Evolutionary conservation across 2,329 filamentous ascomycete genomes (phyloP).

Genomic region (Verticillium longisporum): DNA sequence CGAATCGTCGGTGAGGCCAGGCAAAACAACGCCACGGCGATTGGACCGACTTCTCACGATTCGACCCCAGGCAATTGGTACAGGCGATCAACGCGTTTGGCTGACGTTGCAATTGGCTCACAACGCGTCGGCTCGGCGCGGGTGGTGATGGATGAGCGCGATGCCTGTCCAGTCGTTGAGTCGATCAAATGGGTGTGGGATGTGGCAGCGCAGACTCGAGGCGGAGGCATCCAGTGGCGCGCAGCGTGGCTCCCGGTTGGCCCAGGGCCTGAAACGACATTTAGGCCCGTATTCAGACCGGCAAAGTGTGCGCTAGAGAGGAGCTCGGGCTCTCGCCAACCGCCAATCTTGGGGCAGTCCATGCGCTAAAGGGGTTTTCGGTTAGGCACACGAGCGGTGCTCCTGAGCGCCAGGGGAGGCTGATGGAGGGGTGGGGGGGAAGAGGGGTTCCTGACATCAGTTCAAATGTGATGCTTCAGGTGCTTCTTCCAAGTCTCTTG

Average conservation of each 20-base stretch:
- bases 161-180: not conserved
- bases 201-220: not conserved
- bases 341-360: not conserved
- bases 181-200: not conserved
- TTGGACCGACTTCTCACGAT: not conserved
- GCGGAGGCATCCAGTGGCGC: not conserved
- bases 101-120: not conserved
- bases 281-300: not conserved
- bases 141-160: not conserved
- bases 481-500: not conserved
- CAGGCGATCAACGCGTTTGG: not conserved
- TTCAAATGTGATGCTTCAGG: not conserved
- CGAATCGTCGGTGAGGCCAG: not conserved
- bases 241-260: not conserved
- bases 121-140: not conserved
- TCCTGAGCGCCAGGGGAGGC: not conserved
- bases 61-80: not conserved
- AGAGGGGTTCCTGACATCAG: not conserved
- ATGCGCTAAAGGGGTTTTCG: not conserved
- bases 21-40: not conserved
- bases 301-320: not conserved
- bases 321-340: not conserved
- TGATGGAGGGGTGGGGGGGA: not conserved
- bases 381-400: not conserved
- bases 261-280: not conserved